Evolutionary conservation across 2,329 filamentous ascomycete genomes (phyloP).

Genomic region (Cladosporium sp.): DNA sequence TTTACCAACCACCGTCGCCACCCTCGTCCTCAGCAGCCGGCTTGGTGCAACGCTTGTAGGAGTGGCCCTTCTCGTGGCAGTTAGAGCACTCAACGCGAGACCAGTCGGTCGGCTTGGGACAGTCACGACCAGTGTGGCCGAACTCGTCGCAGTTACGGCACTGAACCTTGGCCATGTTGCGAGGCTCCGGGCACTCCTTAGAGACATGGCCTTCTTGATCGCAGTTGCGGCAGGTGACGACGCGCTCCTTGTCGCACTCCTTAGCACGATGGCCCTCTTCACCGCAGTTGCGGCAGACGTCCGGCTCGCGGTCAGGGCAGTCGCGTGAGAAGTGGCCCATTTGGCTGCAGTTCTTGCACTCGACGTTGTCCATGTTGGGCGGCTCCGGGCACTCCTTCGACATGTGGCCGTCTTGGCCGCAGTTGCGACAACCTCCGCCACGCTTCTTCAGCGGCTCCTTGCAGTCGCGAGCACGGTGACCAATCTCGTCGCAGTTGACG

Average conservation of each 20-base stretch:
- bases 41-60: slow-evolving; percentile 34
- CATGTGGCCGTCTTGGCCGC: slow-evolving; percentile 35
- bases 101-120: slow-evolving; percentile 39
- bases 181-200: slow-evolving; percentile 65
- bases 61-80: slow-evolving; percentile 41
- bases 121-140: slow-evolving; percentile 31
- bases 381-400: slow-evolving; percentile 47
- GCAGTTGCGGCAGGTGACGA: slow-evolving; percentile 42
- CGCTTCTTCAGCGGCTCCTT: slow-evolving; percentile 53
- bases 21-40: slow-evolving; percentile 23
- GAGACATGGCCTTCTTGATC: slow-evolving; percentile 59
- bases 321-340: slow-evolving; percentile 40
- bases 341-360: slow-evolving; percentile 49
- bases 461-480: slow-evolving; percentile 64
- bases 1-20: slow-evolving; percentile 8
- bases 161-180: slow-evolving; percentile 53
- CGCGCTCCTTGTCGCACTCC: slow-evolving; percentile 40
- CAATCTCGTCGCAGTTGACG: slow-evolving; percentile 53
- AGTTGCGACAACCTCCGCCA: slow-evolving; percentile 44
- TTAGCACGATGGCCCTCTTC: slow-evolving; percentile 37
- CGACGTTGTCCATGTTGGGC: slow-evolving; percentile 36
- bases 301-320: slow-evolving; percentile 35
- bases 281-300: slow-evolving; percentile 41
- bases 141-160: slow-evolving; percentile 50
- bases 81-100: slow-evolving; percentile 50